Evolutionary conservation across 179 eudicot genomes (phyloP).

Genomic region (Patellifolia procumbens): DNA sequence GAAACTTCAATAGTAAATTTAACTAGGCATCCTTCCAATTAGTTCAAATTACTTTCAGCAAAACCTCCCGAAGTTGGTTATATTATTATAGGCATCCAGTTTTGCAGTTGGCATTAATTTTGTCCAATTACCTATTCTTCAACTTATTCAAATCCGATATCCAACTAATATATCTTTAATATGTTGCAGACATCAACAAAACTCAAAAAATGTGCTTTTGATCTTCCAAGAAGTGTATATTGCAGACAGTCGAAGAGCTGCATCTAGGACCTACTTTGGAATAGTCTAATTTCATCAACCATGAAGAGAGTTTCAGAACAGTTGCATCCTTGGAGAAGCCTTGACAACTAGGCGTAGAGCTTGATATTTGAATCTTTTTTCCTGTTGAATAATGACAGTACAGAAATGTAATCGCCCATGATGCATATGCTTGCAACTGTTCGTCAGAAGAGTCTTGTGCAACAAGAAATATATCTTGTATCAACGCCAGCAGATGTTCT

Average conservation of each 20-base stretch:
- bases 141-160: not conserved
- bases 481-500: conserved; percentile 46
- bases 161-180: not conserved
- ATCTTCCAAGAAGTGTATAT: not conserved
- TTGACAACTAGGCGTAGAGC: conserved; percentile 40
- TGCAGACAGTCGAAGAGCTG: no score
- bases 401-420: conserved; percentile 88
- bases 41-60: not conserved
- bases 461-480: conserved; percentile 86
- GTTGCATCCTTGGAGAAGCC: conserved; percentile 58
- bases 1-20: not conserved
- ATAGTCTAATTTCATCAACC: conserved; percentile 69
- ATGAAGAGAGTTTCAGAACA: conserved; percentile 71
- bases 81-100: not conserved
- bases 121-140: not conserved
- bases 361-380: conserved; percentile 30
- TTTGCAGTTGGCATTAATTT: not conserved
- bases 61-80: not conserved
- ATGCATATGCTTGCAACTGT: conserved; percentile 71
- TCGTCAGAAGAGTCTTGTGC: conserved; percentile 70
- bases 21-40: not conserved
- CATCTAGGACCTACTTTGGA: conserved; percentile 44
- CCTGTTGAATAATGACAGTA: conserved; percentile 52
- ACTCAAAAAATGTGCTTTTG: not conserved
- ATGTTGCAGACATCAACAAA: not conserved